phyloP scores from a whole-genome alignment of 2,329 filamentous ascomycete species.

The Aspergillus glaucus region DNA sequence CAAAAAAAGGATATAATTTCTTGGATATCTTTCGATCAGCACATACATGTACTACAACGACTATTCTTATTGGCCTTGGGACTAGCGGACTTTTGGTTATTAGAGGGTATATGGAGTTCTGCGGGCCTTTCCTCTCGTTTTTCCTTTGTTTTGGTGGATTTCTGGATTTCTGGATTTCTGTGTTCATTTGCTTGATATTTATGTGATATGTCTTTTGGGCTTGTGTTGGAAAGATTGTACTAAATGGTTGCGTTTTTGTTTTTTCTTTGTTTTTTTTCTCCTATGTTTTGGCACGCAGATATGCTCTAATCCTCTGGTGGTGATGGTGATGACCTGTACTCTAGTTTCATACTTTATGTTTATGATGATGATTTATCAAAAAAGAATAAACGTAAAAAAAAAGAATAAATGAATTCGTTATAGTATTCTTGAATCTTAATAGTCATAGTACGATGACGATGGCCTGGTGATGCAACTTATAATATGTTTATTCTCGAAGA shows the following conservation, averaged over 20 bases:
- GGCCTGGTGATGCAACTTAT: not conserved
- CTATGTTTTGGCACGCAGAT: slow-evolving; percentile 6
- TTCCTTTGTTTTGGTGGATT: slow-evolving; percentile 2
- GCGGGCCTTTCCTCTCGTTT: slow-evolving; percentile 5
- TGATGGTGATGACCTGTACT: slow-evolving; percentile 10
- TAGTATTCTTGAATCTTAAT: not conserved
- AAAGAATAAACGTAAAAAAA: not conserved
- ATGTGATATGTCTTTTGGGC: not conserved
- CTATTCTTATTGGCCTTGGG: too few species aligned
- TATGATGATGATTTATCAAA: not conserved
- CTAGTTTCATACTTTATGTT: not conserved
- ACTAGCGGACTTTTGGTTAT: too few species aligned
- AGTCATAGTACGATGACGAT: too few species aligned
- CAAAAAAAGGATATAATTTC: too few species aligned
- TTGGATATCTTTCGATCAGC: too few species aligned
- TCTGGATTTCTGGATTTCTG: not conserved
- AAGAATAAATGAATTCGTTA: not conserved
- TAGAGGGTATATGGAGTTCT: not conserved
- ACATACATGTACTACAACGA: too few species aligned
- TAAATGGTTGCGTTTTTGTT: not conserved
- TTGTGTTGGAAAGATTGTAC: not conserved
- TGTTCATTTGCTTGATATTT: slow-evolving; percentile 2
- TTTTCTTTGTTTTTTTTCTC: not conserved
- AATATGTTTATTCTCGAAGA: not conserved
- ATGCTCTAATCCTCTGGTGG: slow-evolving; percentile 13